These are phyloP conservation scores for Fusarium tricinctum DNA, from an alignment of 2,329 filamentous ascomycete species.

Conservation along the genomic window DNA sequence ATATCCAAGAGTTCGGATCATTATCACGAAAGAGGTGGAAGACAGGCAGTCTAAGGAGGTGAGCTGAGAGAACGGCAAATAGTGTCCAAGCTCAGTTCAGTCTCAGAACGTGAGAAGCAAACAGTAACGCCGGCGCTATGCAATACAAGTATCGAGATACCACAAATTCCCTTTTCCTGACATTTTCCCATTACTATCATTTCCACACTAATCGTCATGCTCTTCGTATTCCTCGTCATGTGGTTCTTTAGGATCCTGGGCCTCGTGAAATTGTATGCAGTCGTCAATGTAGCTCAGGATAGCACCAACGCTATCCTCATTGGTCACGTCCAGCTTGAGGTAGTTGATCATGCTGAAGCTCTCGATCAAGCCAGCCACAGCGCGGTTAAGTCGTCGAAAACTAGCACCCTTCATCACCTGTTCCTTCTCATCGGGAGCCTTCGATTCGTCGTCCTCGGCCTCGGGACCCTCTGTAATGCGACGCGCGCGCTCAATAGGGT, in stretches of 20 bases:
- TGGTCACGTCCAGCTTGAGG: constrained; percentile 86
- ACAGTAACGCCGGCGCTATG: constrained; percentile 52
- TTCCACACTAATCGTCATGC: constrained; percentile 47
- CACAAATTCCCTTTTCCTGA: constrained; percentile 33
- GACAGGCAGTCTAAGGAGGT: constrained; percentile 5
- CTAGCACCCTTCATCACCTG: constrained; percentile 84
- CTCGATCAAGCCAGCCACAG: constrained; percentile 92
- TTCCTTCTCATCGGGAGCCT: constrained; percentile 74
- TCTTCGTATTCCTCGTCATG: constrained; percentile 67
- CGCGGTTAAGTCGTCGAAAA: constrained; percentile 86
- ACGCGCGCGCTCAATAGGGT: constrained; percentile 68
- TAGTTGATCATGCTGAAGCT: constrained; percentile 99
- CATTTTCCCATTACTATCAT: constrained; percentile 22
- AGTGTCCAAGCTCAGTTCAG: constrained; percentile 34
- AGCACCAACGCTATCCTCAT: constrained; percentile 89
- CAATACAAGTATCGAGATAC: constrained; percentile 44
- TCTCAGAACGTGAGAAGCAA: constrained; percentile 40
- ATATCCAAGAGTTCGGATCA: not conserved
- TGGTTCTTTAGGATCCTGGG: constrained; percentile 90
- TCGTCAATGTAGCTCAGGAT: constrained; percentile 95
- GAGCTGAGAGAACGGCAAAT: constrained; percentile 24
- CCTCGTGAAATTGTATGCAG: constrained; percentile 92
- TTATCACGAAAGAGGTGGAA: constrained; percentile 39
- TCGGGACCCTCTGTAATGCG: constrained; percentile 57
- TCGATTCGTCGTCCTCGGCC: constrained; percentile 65